A percentile compares a stretch with the other conserved stretches of the same genome.
phyloP scores from a whole-genome alignment of 208 protist species.

The Trypanosoma grayi region DNA sequence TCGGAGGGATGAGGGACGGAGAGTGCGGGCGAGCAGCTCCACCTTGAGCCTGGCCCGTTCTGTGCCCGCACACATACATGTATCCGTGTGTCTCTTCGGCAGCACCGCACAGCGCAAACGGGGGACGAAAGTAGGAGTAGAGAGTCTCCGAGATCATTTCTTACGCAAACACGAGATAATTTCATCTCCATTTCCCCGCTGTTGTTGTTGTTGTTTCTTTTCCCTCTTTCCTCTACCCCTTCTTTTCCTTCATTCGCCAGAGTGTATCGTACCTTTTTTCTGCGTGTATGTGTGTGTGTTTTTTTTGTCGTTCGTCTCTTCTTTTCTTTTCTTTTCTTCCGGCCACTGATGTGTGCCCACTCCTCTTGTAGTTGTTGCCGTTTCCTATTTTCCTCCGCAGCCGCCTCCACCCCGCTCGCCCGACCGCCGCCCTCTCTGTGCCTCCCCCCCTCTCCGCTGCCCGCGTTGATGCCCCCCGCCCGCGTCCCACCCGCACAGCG shows the following conservation, averaged over 20 bases:
- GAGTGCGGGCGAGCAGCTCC: too few species aligned
- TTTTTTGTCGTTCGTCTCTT: background rate
- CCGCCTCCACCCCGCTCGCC: background rate
- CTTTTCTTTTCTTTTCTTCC: slow-evolving; percentile 4
- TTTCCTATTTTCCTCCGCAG: background rate
- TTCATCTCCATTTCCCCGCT: background rate
- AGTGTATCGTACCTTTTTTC: background rate
- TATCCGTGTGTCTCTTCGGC: too few species aligned
- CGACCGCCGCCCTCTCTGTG: background rate
- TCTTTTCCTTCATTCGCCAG: background rate
- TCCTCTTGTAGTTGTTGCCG: background rate
- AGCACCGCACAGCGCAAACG: too few species aligned
- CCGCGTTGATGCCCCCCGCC: background rate
- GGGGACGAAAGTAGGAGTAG: too few species aligned
- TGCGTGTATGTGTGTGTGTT: too few species aligned
- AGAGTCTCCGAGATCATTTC: too few species aligned
- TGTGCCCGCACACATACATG: too few species aligned
- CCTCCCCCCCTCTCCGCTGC: background rate
- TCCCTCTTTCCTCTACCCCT: background rate
- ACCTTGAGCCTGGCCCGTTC: too few species aligned
- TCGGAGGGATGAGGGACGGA: too few species aligned
- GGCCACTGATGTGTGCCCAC: background rate
- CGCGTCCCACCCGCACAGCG: background rate
- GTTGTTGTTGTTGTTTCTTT: background rate
- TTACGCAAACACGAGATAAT: too few species aligned